A percentile compares a stretch with the other conserved stretches of the same genome.
These are phyloP conservation scores for Haplosporangium gracile DNA, from an alignment of 192 early-diverging fungal species.

Conservation along the genomic window DNA sequence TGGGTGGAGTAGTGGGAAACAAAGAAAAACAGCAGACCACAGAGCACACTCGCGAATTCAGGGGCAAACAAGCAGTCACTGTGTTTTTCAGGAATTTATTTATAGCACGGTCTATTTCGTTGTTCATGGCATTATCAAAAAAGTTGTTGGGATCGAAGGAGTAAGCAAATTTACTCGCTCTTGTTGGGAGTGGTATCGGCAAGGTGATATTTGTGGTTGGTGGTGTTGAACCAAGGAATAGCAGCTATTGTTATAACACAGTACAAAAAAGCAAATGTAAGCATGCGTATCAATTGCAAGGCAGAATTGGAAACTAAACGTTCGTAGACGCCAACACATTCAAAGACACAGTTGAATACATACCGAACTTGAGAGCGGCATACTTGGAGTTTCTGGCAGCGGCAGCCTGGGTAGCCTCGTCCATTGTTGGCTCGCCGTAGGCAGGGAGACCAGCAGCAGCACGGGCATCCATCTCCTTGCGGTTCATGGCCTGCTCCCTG, in stretches of 20 bases:
- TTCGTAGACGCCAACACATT: background rate
- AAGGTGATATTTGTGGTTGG: slow-evolving; percentile 81
- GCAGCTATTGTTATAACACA: slow-evolving; percentile 57
- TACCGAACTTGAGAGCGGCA: slow-evolving; percentile 75
- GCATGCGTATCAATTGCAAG: background rate
- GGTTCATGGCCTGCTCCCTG: slow-evolving; percentile 80
- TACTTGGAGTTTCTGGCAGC: slow-evolving; percentile 76
- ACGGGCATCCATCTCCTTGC: slow-evolving; percentile 70
- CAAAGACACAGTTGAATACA: slow-evolving; percentile 10
- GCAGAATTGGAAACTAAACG: background rate
- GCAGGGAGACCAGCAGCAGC: slow-evolving; percentile 77
- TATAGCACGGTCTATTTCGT: background rate
- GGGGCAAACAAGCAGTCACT: slow-evolving; percentile 15
- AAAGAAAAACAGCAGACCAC: background rate
- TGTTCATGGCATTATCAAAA: background rate
- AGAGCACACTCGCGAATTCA: background rate
- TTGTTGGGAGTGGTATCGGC: slow-evolving; percentile 59
- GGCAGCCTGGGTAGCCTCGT: slow-evolving; percentile 68
- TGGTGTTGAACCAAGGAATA: slow-evolving; percentile 83
- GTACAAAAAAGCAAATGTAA: background rate
- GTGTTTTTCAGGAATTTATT: slow-evolving; percentile 1
- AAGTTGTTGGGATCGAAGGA: background rate
- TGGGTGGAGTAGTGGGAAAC: background rate
- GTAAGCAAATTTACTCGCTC: slow-evolving; percentile 24
- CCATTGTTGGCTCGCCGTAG: slow-evolving; percentile 71